Base-by-base conservation (phyloP, 2,329 filamentous ascomycete genomes). In the Neophaeococcomyces mojaviensis region DNA sequence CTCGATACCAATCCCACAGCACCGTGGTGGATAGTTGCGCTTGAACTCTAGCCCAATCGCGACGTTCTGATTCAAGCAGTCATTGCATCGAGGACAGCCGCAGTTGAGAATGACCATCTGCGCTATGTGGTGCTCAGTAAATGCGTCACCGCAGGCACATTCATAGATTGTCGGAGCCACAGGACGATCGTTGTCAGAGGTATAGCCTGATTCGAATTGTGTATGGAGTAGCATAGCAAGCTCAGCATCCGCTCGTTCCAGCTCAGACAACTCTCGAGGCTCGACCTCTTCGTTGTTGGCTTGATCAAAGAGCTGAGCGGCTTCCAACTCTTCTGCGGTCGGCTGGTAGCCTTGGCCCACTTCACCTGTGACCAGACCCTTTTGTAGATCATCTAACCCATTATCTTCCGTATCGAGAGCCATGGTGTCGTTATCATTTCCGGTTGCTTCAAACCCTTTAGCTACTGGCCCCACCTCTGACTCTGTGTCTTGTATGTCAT, bases 31-130 rank as follows among this genome's bases (percentile, higher is more conserved):
- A 33, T 15, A 41, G 18, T 22, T 41, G 12, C 10, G 18, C 22
- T 32, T 31, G 16, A 26, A 31, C 28, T 41, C 39, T 3, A 41
- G 39, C 9, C 39, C 39, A 15, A 41, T 26, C 4, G 15, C 10
- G 10, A 41, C 26, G 28, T 41, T 41, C 16, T 32, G 13, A 26
- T 41, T 41, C 22, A 41, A 22, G 18, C 39, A 41, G n/a, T 22
- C 19, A n/a, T n/a, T 24, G 15, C 39, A 41, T 8, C 39, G 39
- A 13, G 31, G 22, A 18, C 26, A 26, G 4, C 39, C 39, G 18
- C 39, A 41, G 10, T 32, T 26, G 10, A 41, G 30, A 10, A 22
- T 19, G n/a, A 33, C 39, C 18, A 33, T n/a, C 16, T 41, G 13
- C 10, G 7, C 19, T 5, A 33, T 31, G 8, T 39, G 19, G 9